Percentiles rank a stretch among this genome's conserved stretches.
Conservation (phyloP, 768 basidiomycete species). For the Cystofilobasidium ferigula region DNA sequence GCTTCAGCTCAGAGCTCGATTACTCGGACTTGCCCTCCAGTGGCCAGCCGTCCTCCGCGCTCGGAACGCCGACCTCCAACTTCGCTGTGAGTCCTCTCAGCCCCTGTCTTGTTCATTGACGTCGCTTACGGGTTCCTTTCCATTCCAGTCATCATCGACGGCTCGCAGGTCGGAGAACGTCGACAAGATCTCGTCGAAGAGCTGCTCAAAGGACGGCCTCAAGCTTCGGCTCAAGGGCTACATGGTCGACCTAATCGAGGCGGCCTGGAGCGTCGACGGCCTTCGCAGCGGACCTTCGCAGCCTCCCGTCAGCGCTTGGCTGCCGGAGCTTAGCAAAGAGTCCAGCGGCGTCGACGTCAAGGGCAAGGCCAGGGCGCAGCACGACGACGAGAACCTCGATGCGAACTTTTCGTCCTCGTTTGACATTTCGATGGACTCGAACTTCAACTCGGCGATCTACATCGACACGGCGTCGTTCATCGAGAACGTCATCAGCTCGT, state of each 20-base stretch:
- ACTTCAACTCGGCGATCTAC: neutral
- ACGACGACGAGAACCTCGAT: neutral
- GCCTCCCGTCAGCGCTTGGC: neutral
- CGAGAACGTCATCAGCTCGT: neutral
- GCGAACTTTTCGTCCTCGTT: neutral
- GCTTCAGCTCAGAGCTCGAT: slow-evolving; percentile 4
- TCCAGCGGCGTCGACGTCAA: neutral
- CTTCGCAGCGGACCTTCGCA: neutral
- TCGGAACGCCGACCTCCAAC: neutral
- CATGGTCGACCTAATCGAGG: neutral
- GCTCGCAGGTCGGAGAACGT: neutral
- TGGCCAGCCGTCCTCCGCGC: neutral
- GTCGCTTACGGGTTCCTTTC: neutral
- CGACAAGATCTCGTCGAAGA: neutral
- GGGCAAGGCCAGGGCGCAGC: neutral
- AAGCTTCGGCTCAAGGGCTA: slow-evolving; percentile 10
- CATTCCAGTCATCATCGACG: neutral
- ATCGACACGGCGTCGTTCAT: neutral
- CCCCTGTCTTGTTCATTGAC: too few species aligned
- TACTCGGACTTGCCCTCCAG: neutral
- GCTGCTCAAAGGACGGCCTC: neutral
- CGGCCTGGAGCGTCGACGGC: neutral
- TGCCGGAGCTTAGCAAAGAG: neutral
- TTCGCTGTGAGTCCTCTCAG: neutral
- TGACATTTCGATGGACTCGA: neutral